A percentile compares a stretch with the other conserved stretches of the same genome.
These are phyloP conservation scores for Botryotinia calthae DNA, from an alignment of 2,329 filamentous ascomycete species.

Conservation along the genomic window DNA sequence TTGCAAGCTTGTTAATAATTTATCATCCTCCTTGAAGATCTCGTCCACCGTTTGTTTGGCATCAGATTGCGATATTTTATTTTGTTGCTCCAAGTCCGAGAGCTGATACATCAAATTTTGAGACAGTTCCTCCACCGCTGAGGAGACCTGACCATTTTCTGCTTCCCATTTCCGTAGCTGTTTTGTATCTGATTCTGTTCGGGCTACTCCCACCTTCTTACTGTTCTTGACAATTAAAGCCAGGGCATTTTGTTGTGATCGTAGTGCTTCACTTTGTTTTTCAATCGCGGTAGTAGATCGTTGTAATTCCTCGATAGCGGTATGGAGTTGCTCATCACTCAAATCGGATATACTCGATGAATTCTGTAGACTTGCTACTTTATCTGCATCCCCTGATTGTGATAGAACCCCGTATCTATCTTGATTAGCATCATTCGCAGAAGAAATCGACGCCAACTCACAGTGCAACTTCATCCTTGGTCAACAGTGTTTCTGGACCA, in stretches of 20 bases:
- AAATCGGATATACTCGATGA: conserved; percentile 50
- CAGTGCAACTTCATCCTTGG: conserved; percentile 53
- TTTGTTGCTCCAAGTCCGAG: conserved; percentile 52
- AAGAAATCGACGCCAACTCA: conserved; percentile 36
- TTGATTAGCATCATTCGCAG: conserved; percentile 17
- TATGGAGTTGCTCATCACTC: conserved; percentile 57
- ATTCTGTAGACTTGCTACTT: conserved; percentile 46
- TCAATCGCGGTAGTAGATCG: conserved; percentile 62
- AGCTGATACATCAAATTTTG: conserved; percentile 48
- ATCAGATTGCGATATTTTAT: conserved; percentile 44
- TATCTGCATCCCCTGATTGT: conserved; percentile 48
- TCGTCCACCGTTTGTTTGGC: conserved; percentile 50
- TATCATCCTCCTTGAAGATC: conserved; percentile 61
- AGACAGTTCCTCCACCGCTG: conserved; percentile 49
- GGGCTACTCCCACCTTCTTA: conserved; percentile 39
- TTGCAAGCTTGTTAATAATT: conserved; percentile 61
- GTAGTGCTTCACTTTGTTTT: conserved; percentile 60
- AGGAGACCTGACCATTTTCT: conserved; percentile 44
- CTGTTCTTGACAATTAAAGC: conserved; percentile 50
- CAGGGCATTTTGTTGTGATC: conserved; percentile 61
- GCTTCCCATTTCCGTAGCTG: conserved; percentile 43
- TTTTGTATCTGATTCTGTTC: conserved; percentile 42
- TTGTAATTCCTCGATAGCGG: conserved; percentile 62
- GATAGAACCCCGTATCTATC: conserved; percentile 52
- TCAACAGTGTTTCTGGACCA: conserved; percentile 51